Evolutionary conservation across 2,329 filamentous ascomycete genomes (phyloP).

Genomic region (Catunica adiposa): DNA sequence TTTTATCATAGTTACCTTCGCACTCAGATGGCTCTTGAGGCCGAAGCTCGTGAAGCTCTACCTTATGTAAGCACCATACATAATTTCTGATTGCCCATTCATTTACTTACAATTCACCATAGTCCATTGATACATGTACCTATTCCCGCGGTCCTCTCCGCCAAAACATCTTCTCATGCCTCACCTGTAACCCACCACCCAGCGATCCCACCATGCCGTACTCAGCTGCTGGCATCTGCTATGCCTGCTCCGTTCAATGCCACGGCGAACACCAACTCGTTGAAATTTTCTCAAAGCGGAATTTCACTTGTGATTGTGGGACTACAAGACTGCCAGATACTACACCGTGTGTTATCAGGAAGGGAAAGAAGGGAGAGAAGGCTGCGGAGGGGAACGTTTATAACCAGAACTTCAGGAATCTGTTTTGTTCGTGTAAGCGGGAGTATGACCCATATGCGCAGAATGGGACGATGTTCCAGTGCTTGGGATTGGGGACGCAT

Average conservation of each 20-base stretch:
- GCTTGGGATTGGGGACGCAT: constrained; percentile 62
- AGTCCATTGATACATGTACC: constrained; percentile 92
- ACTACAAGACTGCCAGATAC: constrained; percentile 59
- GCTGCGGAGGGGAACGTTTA: constrained; percentile 66
- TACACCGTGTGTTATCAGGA: constrained; percentile 61
- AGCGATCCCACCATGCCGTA: constrained; percentile 38
- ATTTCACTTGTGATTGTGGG: constrained; percentile 93
- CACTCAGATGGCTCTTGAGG: constrained; percentile 77
- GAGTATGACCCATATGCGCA: constrained; percentile 80
- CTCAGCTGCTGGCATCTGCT: constrained; percentile 68
- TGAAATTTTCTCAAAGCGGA: constrained; percentile 87
- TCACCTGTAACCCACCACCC: constrained; percentile 82
- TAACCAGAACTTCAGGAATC: constrained; percentile 88
- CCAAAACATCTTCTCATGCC: constrained; percentile 78
- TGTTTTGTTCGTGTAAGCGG: constrained; percentile 77
- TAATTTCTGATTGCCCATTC: neutral
- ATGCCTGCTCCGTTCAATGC: constrained; percentile 90
- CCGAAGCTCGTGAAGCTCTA: constrained; percentile 83
- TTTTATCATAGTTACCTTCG: constrained; percentile 56
- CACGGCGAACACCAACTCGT: constrained; percentile 91
- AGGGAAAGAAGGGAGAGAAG: constrained; percentile 56
- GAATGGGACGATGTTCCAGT: constrained; percentile 97
- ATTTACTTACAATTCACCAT: neutral
- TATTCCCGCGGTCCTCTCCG: constrained; percentile 74
- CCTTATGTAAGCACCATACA: constrained; percentile 52